Percentiles rank a stretch among this genome's conserved stretches.
phyloP scores from a whole-genome alignment of 2,329 filamentous ascomycete genomes.

The Hymenoscyphus scutula region DNA sequence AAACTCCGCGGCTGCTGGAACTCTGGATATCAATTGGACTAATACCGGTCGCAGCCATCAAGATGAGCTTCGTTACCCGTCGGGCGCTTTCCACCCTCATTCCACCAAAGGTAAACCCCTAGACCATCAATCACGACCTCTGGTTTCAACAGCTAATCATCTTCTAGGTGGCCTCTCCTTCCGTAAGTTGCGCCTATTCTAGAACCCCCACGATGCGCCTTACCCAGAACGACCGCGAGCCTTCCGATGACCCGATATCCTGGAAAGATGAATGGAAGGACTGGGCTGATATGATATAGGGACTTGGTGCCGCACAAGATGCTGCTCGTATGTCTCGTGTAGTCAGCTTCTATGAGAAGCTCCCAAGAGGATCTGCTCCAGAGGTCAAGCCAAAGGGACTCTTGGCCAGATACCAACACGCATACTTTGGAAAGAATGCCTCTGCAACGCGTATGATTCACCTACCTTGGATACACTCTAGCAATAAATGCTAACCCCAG shows the following conservation, averaged over 20 bases:
- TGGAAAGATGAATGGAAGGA: conserved; percentile 10
- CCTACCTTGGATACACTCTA: conserved; percentile 12
- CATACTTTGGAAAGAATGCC: conserved; percentile 94
- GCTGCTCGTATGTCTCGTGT: conserved; percentile 97
- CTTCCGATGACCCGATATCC: background rate
- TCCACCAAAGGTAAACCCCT: conserved; percentile 81
- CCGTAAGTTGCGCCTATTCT: conserved; percentile 30
- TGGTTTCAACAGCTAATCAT: conserved; percentile 16
- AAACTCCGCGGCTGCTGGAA: background rate
- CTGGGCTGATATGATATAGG: conserved; percentile 56
- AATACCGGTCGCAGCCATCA: conserved; percentile 44
- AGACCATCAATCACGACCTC: background rate
- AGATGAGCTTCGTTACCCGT: conserved; percentile 90
- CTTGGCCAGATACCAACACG: conserved; percentile 82
- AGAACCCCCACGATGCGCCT: conserved; percentile 2
- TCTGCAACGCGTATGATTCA: conserved; percentile 76
- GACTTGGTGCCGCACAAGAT: conserved; percentile 91
- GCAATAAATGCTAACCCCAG: conserved; percentile 11
- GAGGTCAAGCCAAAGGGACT: conserved; percentile 78
- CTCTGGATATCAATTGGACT: conserved; percentile 33
- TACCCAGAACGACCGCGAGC: background rate
- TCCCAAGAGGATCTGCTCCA: conserved; percentile 88
- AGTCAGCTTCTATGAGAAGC: conserved; percentile 98
- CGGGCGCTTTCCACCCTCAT: conserved; percentile 97
- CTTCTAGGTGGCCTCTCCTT: conserved; percentile 37